phyloP scores from a whole-genome alignment of 345 rosid genomes.

The Geranium rotundifolium region DNA sequence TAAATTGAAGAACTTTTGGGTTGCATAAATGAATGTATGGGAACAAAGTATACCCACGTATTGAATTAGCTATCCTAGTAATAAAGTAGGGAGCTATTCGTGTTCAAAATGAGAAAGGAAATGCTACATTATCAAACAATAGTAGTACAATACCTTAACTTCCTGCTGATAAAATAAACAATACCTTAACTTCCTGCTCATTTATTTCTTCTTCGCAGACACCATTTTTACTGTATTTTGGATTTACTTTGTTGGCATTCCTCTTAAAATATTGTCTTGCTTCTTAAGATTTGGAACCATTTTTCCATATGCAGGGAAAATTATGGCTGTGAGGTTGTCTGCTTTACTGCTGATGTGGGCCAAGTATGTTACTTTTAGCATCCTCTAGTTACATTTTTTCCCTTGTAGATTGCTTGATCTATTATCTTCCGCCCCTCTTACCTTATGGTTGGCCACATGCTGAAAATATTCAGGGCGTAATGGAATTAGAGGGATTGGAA shows the following conservation, averaged over 20 bases:
- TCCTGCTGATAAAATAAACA: too few relatives aligned
- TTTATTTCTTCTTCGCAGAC: neutral
- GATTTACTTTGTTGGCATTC: neutral
- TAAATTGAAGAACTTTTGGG: too few relatives aligned
- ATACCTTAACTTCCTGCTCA: neutral
- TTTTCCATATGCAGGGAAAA: constrained; percentile 50
- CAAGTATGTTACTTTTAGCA: constrained; percentile 41
- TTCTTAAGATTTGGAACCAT: neutral
- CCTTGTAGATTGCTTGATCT: neutral
- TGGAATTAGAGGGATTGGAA: constrained; percentile 89
- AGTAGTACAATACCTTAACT: too few relatives aligned
- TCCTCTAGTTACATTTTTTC: neutral
- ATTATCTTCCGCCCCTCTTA: neutral
- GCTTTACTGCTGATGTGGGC: constrained; percentile 98
- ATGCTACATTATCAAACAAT: neutral
- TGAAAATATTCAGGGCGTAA: constrained; percentile 45
- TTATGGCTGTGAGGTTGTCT: constrained; percentile 96
- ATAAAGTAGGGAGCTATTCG: too few relatives aligned
- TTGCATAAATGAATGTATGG: too few relatives aligned
- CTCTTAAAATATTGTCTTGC: too few relatives aligned
- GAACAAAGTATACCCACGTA: too few relatives aligned
- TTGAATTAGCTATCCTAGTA: too few relatives aligned
- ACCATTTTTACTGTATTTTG: neutral
- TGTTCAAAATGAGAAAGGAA: too few relatives aligned
- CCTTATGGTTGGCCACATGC: neutral